A percentile compares a stretch with the other conserved stretches of the same genome.
Conservation (phyloP, 345 rosid species). For the Ceriops zippeliana region DNA sequence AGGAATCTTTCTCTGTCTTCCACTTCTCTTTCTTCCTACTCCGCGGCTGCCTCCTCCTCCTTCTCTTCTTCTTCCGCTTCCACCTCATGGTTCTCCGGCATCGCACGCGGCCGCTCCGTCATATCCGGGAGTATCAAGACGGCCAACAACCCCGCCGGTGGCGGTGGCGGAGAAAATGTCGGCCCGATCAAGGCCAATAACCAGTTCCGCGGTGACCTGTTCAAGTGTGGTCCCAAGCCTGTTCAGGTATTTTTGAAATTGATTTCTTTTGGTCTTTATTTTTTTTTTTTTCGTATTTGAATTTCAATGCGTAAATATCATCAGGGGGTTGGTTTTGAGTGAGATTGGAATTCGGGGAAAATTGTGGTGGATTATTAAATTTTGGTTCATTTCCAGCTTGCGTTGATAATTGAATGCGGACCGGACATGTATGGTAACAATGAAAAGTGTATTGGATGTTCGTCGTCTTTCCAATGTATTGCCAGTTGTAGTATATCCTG, state of each 20-base stretch:
- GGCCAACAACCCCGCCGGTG: slow-evolving; percentile 26
- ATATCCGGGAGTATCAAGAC: slow-evolving; percentile 38
- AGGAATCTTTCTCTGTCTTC: no score
- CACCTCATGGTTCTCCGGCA: slow-evolving; percentile 64
- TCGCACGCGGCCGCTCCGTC: slow-evolving; percentile 62
- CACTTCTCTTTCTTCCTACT: no score
- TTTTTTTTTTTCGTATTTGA: not conserved
- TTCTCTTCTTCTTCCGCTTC: slow-evolving; percentile 3
- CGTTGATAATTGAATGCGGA: no score
- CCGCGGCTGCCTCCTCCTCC: slow-evolving; percentile 12
- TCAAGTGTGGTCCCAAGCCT: slow-evolving; percentile 87
- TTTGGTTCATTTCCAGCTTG: no score
- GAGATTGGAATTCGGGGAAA: no score
- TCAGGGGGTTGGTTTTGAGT: no score
- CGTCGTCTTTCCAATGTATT: no score
- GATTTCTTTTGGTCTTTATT: not conserved
- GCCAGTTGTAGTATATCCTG: no score
- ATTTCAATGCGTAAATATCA: not conserved
- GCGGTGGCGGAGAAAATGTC: slow-evolving; percentile 25
- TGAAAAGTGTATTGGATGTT: no score
- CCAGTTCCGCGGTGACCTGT: slow-evolving; percentile 85
- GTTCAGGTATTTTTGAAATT: slow-evolving; percentile 52
- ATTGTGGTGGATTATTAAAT: no score
- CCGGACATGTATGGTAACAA: no score
- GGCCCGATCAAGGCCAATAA: slow-evolving; percentile 82